phyloP scores from a whole-genome alignment of 2,329 filamentous ascomycete genomes.

The Hypoxylon sp. region DNA sequence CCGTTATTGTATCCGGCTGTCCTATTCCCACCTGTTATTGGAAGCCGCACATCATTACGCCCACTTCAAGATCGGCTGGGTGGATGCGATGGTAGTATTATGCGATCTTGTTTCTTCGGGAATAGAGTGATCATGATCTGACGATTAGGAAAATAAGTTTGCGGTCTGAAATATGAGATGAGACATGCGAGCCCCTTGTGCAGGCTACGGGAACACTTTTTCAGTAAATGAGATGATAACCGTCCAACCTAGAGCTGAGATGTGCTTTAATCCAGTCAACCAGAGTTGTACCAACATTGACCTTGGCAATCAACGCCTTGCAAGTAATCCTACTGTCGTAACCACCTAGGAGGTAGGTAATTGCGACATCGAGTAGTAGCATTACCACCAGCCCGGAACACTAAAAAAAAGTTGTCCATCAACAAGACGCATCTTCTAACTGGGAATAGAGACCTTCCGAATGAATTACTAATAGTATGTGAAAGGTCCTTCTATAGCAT shows the following conservation, averaged over 20 bases:
- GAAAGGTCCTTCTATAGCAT: not conserved
- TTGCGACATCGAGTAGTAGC: not conserved
- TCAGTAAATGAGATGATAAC: too few species aligned
- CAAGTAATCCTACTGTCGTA: too few species aligned
- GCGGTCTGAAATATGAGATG: too few species aligned
- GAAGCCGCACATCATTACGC: not conserved
- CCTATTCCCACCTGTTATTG: not conserved
- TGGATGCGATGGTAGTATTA: not conserved
- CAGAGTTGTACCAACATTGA: too few species aligned
- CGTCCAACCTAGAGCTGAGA: too few species aligned
- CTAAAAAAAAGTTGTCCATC: not conserved
- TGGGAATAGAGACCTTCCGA: not conserved
- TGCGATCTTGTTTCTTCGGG: not conserved
- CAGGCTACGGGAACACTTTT: too few species aligned
- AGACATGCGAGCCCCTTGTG: too few species aligned
- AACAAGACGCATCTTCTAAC: not conserved
- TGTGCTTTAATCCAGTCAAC: too few species aligned
- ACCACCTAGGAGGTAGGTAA: too few species aligned
- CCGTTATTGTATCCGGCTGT: not conserved
- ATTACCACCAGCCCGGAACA: not conserved
- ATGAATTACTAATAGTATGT: not conserved
- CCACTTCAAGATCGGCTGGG: not conserved
- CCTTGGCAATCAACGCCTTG: too few species aligned
- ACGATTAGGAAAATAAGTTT: not conserved
- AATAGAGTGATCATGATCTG: not conserved